Percentiles rank a stretch among this genome's conserved stretches.
These are phyloP conservation scores for Ceratocystis lukuohia DNA, from an alignment of 2,329 filamentous ascomycete species.

Conservation along the genomic window DNA sequence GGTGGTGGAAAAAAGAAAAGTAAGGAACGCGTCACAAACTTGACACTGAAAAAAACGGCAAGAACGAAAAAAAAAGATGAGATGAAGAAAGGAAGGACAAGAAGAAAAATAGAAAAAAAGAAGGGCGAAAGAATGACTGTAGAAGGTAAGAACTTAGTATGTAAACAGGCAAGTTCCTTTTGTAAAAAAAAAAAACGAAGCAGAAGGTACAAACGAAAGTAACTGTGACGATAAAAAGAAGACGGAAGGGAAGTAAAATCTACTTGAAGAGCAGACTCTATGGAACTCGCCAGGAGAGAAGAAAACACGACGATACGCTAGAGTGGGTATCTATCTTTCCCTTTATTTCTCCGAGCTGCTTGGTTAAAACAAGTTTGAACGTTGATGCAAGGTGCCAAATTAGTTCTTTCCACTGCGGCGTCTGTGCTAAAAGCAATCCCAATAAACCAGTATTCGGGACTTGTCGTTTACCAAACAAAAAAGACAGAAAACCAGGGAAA, in stretches of 20 bases:
- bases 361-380: background rate
- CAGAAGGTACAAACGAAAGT: background rate
- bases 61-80: background rate
- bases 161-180: background rate
- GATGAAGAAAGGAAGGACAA: background rate
- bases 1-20: background rate
- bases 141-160: background rate
- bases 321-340: background rate
- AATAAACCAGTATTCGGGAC: background rate
- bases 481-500: background rate
- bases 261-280: background rate
- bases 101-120: background rate
- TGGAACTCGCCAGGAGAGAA: background rate
- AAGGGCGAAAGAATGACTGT: background rate
- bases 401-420: background rate
- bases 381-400: slow-evolving; percentile 7
- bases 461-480: slow-evolving; percentile 3
- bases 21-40: no score
- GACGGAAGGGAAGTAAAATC: background rate
- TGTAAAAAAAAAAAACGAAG: background rate
- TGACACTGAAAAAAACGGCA: background rate
- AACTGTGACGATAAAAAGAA: background rate
- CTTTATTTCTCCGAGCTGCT: background rate
- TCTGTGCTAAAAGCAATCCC: slow-evolving; percentile 8
- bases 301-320: background rate